Base-by-base conservation (phyloP, 2,329 filamentous ascomycete genomes). In the Beauveria sp. region DNA sequence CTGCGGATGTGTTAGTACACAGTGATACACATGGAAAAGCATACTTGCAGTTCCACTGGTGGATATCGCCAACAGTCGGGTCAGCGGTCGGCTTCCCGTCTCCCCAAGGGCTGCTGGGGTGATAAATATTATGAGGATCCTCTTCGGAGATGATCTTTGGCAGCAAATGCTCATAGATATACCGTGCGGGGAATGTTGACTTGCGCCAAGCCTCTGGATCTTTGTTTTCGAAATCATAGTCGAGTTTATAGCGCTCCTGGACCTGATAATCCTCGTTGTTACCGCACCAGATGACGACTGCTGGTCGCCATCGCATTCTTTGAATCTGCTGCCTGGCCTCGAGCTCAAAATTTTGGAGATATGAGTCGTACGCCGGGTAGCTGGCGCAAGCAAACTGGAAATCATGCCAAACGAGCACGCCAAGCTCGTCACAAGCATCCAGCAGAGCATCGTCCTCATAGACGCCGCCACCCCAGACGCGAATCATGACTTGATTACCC, bases 241-340 rank as follows among this genome's bases (percentile, higher is more conserved):
- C 85, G 59, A 93, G 78, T 2, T 82, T 79, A 64, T 83, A 84
- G 18, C 80, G 78, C 70, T 92, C 88, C 66, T 88, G 84, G n/a
- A 90, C 86, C 70, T 90, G 86, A 68, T 92, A 92, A 67, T 75
- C 89, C 70, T 92, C 89, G 66, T 92, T 92, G 71, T 91, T 92
- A 3, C 90, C 90, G 12, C 87, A 88, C 75, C 85, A 92, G 55
- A 91, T 83, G n/a, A 88, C 82, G 61, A 92, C 80, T 0, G 83
- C 89, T 1, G 89, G 80, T 63, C 84, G 82, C 62, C 80, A 77
- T 55, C 81, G 73, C 44, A 86, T 67, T 10, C 82, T 74, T 50
- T 79, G 79, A 50, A 89, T 77, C 67, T 89, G 87, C 63, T 84
- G 82, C 22, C 80, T 72, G 48, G 84, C 84, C 72, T 91, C 88